A percentile compares a stretch with the other conserved stretches of the same genome.
Evolutionary conservation across 169 alveolate species (phyloP).

Genomic region (Plasmodium inui): DNA sequence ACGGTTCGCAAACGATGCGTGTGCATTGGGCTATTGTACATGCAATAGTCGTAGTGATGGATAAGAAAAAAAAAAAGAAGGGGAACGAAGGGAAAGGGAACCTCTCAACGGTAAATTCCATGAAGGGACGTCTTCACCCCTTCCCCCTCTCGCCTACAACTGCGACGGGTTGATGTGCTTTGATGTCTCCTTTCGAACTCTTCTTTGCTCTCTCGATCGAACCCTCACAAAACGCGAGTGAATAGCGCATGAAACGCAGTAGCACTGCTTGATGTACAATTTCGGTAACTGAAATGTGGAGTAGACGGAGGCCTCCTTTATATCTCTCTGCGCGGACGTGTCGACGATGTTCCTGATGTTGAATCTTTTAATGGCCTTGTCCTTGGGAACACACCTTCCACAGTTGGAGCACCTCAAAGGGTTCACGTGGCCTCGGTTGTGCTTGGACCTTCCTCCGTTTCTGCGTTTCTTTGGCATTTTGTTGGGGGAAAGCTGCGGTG

Average conservation of each 20-base stretch:
- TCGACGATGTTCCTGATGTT: constrained; percentile 98
- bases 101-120: neutral
- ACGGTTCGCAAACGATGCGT: neutral
- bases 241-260: constrained; percentile 99
- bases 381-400: constrained; percentile 98
- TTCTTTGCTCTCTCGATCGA: constrained; percentile 92
- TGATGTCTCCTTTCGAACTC: constrained; percentile 84
- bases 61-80: neutral
- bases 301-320: constrained; percentile 96
- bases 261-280: constrained; percentile 98
- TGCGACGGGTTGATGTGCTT: constrained; percentile 70
- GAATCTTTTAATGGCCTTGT: constrained; percentile 99
- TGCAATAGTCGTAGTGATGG: neutral
- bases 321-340: constrained; percentile 98
- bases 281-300: constrained; percentile 95
- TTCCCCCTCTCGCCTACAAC: constrained; percentile 12
- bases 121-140: neutral
- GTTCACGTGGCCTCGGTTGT: constrained; percentile 98
- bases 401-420: constrained; percentile 98
- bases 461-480: constrained; percentile 99
- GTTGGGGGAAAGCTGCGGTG: neutral
- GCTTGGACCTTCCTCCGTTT: constrained; percentile 99
- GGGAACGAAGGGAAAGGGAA: neutral
- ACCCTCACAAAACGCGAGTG: constrained; percentile 99
- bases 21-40: neutral